These are phyloP conservation scores for Apiospora hydei DNA, from an alignment of 2,329 filamentous ascomycete genomes.

Conservation along the genomic window DNA sequence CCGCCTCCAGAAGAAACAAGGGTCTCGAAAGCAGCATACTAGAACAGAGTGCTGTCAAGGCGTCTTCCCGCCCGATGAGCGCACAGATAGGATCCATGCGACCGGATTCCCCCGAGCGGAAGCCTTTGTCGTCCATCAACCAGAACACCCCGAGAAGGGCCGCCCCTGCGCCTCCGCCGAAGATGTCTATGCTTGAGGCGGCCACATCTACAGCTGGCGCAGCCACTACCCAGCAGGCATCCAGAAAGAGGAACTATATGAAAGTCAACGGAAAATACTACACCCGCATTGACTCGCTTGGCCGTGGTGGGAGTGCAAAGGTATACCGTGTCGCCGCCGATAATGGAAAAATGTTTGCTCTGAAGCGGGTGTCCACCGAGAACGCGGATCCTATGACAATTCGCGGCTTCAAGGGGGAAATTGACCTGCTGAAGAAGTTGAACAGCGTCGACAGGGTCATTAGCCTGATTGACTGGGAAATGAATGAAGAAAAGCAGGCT, in stretches of 20 bases:
- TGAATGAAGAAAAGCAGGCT: conserved; percentile 90
- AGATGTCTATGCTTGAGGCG: conserved; percentile 95
- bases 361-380: conserved; percentile 92
- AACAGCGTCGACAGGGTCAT: conserved; percentile 89
- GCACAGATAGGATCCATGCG: conserved; percentile 49
- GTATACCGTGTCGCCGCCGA: conserved; percentile 98
- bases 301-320: conserved; percentile 89
- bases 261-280: conserved; percentile 92
- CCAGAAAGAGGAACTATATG: conserved; percentile 82
- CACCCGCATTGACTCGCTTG: conserved; percentile 87
- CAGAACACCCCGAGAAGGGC: conserved; percentile 79
- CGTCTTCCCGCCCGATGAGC: conserved; percentile 58
- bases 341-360: conserved; percentile 92
- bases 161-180: conserved; percentile 84
- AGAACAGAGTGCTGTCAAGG: conserved; percentile 62
- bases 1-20: conserved; percentile 71
- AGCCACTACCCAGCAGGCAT: conserved; percentile 73
- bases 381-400: conserved; percentile 86
- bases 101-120: conserved; percentile 61
- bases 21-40: conserved; percentile 59
- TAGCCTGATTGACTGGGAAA: conserved; percentile 87
- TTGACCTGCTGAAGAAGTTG: conserved; percentile 85
- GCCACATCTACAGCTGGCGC: conserved; percentile 86
- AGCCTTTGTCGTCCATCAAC: conserved; percentile 60
- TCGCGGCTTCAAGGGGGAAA: conserved; percentile 91